These are phyloP conservation scores for Cucurbita argyrosperma DNA, from an alignment of 306 rosid species.

Conservation along the genomic window DNA sequence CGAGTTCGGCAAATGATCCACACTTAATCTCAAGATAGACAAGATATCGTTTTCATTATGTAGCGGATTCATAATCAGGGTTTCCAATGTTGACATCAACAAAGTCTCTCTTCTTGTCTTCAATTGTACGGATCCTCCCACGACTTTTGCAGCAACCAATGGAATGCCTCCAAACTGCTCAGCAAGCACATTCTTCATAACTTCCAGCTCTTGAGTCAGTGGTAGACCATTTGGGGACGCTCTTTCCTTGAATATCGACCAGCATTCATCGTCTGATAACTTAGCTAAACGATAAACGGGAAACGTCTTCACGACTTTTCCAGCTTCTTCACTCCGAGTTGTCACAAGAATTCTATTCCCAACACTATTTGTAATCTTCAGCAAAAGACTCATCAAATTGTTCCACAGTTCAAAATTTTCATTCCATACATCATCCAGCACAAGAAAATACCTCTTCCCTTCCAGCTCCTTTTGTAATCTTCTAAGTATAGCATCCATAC, in stretches of 20 bases:
- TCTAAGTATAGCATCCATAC: constrained; percentile 1
- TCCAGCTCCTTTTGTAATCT: neutral
- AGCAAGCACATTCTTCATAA: constrained; percentile 7
- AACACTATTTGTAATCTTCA: neutral
- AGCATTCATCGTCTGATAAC: constrained; percentile 11
- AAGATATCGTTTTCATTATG: neutral
- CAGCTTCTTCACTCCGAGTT: constrained; percentile 11
- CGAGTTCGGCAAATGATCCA: constrained; percentile 6
- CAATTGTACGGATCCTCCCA: constrained; percentile 7
- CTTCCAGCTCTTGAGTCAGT: neutral
- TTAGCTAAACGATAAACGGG: neutral
- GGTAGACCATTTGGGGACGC: neutral
- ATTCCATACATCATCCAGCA: constrained; percentile 22
- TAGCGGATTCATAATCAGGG: neutral
- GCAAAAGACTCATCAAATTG: neutral
- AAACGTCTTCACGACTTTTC: neutral
- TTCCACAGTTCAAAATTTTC: constrained; percentile 3
- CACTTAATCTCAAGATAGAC: constrained; percentile 8
- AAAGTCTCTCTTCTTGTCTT: neutral
- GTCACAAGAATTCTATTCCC: constrained; percentile 9
- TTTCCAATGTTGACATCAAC: neutral
- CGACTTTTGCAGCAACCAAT: constrained; percentile 12
- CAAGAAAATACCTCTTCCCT: constrained; percentile 10
- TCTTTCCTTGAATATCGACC: constrained; percentile 6
- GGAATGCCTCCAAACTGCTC: constrained; percentile 14